A percentile compares a stretch with the other conserved stretches of the same genome.
Conservation (phyloP, 139 green algal genomes). For the Tetradesmus lagerheimii region DNA sequence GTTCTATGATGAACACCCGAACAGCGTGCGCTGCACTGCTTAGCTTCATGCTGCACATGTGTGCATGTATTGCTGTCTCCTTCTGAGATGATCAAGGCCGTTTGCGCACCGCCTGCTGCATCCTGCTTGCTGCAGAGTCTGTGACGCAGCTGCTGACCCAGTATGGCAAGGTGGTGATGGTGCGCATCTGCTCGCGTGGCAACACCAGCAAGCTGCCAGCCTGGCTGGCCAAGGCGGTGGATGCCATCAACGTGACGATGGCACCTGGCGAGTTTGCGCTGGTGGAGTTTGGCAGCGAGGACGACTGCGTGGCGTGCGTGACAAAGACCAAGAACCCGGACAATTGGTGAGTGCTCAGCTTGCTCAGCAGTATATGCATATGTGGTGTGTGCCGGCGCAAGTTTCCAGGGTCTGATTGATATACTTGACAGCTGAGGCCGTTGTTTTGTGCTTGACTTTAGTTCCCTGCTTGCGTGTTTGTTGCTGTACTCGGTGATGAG, state of each 20-base stretch:
- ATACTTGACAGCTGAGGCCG: background rate
- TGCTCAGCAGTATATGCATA: background rate
- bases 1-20: too few species aligned
- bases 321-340: conserved; percentile 51
- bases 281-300: conserved; percentile 66
- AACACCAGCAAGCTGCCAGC: conserved; percentile 62
- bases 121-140: conserved; percentile 51
- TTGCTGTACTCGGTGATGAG: background rate
- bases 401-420: background rate
- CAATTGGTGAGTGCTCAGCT: conserved; percentile 42
- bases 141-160: conserved; percentile 59
- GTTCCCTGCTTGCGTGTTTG: background rate
- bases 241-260: background rate
- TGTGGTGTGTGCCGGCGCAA: too few species aligned
- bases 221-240: conserved; percentile 57
- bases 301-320: conserved; percentile 46
- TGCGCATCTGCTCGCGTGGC: conserved; percentile 61
- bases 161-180: conserved; percentile 63
- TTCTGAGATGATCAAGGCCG: too few species aligned
- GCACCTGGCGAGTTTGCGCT: conserved; percentile 37
- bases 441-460: background rate
- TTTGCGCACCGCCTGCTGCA: too few species aligned
- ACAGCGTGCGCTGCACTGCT: too few species aligned
- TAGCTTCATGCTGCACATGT: too few species aligned
- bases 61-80: too few species aligned